Conservation (phyloP, 345 rosid genomes). For the Eucalyptus sp. region DNA sequence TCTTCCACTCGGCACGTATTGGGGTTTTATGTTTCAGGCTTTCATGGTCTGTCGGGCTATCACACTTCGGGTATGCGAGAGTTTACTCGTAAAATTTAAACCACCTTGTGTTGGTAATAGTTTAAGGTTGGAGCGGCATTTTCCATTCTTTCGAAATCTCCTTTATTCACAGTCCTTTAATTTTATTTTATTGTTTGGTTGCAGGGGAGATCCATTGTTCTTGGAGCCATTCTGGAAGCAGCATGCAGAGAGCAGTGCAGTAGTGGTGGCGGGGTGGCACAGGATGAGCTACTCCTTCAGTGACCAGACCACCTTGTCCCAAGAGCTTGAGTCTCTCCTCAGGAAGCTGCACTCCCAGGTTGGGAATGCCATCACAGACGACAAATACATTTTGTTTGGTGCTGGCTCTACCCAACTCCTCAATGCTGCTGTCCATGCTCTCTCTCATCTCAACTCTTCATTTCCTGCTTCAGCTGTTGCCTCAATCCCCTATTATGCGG, state of each 20-base stretch:
- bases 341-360: constrained; percentile 28
- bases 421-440: constrained; percentile 50
- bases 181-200: neutral
- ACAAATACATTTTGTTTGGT: constrained; percentile 39
- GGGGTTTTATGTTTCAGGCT: too few species aligned
- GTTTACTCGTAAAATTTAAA: too few species aligned
- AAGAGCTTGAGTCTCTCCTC: constrained; percentile 31
- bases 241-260: constrained; percentile 29
- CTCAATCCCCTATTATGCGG: constrained; percentile 47
- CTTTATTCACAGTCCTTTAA: too few species aligned
- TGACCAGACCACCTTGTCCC: constrained; percentile 2
- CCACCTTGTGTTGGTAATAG: too few species aligned
- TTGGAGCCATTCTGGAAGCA: constrained; percentile 45
- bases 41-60: too few species aligned
- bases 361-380: constrained; percentile 45
- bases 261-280: constrained; percentile 51
- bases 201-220: constrained; percentile 49
- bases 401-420: constrained; percentile 60
- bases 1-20: too few species aligned
- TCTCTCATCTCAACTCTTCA: constrained; percentile 25
- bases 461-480: constrained; percentile 31
- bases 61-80: too few species aligned
- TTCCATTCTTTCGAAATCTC: too few species aligned
- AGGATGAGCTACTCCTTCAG: constrained; percentile 31
- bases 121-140: too few species aligned